Conservation (phyloP, 148 eudicot species). For the Chenopodium berlandieri region DNA sequence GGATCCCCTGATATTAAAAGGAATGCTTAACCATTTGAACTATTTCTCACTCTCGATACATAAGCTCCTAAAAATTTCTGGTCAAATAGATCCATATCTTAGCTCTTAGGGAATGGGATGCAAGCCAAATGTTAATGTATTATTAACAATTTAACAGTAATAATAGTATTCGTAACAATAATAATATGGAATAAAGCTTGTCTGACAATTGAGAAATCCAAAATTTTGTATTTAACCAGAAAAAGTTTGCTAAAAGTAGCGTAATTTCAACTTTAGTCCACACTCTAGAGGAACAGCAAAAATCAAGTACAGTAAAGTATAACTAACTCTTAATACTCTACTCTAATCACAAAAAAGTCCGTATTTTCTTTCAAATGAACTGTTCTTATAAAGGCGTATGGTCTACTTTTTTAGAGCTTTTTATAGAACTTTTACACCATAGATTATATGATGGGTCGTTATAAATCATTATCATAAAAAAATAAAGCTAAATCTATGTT, state of each 20-base stretch:
- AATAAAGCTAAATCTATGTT: conserved; percentile 5
- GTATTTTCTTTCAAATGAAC: not conserved
- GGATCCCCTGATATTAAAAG: too few species aligned
- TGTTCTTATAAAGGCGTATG: not conserved
- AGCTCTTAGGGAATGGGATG: too few species aligned
- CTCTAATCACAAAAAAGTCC: not conserved
- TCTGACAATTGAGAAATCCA: conserved; percentile 19
- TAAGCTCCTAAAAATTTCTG: too few species aligned
- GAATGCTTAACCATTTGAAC: too few species aligned
- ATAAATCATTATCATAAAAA: conserved; percentile 16
- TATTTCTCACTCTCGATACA: too few species aligned
- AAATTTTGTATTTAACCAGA: conserved; percentile 8
- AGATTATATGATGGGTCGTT: not conserved
- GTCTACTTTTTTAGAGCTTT: not conserved
- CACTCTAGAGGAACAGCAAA: not conserved
- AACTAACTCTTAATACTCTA: not conserved
- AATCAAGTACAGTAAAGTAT: not conserved
- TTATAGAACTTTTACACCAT: not conserved
- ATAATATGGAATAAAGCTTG: conserved; percentile 19
- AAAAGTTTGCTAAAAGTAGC: not conserved
- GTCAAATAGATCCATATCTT: too few species aligned
- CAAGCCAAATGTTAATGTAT: too few species aligned
- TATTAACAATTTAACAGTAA: too few species aligned
- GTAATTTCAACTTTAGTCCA: not conserved
- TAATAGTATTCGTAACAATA: too few species aligned